Evolutionary conservation across 306 rosid species (phyloP).

Genomic region (Fragaria nilgerrensis): DNA sequence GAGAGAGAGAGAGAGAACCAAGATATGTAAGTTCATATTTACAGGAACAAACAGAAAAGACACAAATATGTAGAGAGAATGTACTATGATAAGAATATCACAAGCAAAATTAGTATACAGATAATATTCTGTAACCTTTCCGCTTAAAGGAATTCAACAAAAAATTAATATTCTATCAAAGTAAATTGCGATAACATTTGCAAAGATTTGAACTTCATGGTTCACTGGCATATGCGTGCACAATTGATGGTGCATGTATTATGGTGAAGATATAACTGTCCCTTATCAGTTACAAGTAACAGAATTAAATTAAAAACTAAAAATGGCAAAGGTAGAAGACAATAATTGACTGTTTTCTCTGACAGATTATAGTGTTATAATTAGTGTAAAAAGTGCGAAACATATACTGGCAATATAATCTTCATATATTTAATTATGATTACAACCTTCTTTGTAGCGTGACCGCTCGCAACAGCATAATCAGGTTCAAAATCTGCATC

Average conservation of each 20-base stretch:
- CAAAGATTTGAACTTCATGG: not conserved
- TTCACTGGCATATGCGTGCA: not conserved
- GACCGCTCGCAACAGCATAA: conserved; percentile 47
- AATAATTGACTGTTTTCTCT: not conserved
- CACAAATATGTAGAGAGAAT: not conserved
- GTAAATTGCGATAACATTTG: not conserved
- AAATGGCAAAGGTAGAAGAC: not conserved
- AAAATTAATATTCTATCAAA: not conserved
- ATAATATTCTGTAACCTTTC: not conserved
- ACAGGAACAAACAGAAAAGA: not conserved
- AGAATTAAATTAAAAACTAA: not conserved
- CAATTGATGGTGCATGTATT: not conserved
- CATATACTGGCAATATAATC: conserved; percentile 11
- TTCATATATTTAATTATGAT: conserved; percentile 10
- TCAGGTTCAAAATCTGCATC: conserved; percentile 94
- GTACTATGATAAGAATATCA: not conserved
- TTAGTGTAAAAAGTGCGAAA: not conserved
- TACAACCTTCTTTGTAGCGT: conserved; percentile 68
- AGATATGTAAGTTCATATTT: not conserved
- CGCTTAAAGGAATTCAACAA: not conserved
- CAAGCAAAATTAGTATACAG: not conserved
- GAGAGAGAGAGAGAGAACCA: not conserved
- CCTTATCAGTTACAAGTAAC: not conserved
- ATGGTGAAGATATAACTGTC: not conserved
- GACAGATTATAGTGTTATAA: not conserved